Base-by-base conservation (phyloP, 768 basidiomycete species). In the Crassisporium funariophilum region DNA sequence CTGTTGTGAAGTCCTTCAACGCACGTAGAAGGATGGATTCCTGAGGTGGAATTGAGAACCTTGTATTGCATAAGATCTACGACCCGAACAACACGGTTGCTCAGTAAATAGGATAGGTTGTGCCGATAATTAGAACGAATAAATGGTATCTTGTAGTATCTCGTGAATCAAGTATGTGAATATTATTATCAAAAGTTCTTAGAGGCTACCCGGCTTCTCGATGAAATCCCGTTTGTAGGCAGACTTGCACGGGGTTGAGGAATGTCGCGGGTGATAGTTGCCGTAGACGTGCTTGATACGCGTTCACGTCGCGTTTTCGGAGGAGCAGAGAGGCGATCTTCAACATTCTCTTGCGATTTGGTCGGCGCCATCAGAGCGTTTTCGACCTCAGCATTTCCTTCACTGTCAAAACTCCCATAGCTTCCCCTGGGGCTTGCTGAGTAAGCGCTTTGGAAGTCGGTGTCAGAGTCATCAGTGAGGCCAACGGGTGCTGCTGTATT, bases 381-480 rank as follows among this genome's bases (percentile, higher is more conserved):
- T 19, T 55, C 47, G 44, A 58, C 57, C 35, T 66, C 61, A 40
- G 61, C 53, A 36, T 67, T 63, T 43, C 60, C 55, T 24, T 59
- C 56, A 34, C 57, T 57, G 12, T 75, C 72, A 25, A 76, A 73
- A 58, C 78, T 79, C 33, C 74, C 78, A 53, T 81, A 83, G 59
- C 85, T 88, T 35, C 70, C 78, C 1, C 86, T 79, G 10, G 88
- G 86, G 58, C 86, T 88, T 3, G 79, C 68, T 4, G 88, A 90
- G 64, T 87, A 90, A 24, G 90, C 90, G 53, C 89, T 91, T 67
- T 91, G 88, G 64, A 91, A 92, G 58, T 92, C 90, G 20, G 85
- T 86, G 56, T 90, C 88, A 16, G 87, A 88, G 55, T 88, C 88
- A 48, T 89, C 87, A 6, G 85, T 81, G 23, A 76, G 67, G 20